Conservation (phyloP, 371 early-diverging fungal genomes). For the Mucor ambiguus region DNA sequence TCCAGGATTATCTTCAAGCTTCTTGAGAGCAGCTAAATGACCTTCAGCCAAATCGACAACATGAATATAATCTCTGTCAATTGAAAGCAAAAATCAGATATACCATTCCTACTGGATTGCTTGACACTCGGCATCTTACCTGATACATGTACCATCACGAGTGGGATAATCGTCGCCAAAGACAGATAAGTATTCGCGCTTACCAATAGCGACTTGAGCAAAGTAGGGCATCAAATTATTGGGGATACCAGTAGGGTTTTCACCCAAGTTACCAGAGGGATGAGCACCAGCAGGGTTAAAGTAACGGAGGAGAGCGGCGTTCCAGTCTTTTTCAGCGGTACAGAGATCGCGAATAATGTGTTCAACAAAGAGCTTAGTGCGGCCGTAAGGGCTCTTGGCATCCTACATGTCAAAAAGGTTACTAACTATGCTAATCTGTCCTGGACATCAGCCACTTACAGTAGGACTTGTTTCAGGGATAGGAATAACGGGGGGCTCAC, state of each 20-base stretch:
- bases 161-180: slow-evolving; percentile 90
- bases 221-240: slow-evolving; percentile 91
- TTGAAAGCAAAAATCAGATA: background rate
- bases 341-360: slow-evolving; percentile 77
- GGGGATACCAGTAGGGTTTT: slow-evolving; percentile 81
- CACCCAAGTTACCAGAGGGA: slow-evolving; percentile 85
- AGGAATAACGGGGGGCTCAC: slow-evolving; percentile 54
- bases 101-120: background rate
- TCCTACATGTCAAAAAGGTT: slow-evolving; percentile 33
- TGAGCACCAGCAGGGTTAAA: slow-evolving; percentile 94
- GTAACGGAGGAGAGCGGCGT: slow-evolving; percentile 80
- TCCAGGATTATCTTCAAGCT: slow-evolving; percentile 56
- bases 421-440: background rate
- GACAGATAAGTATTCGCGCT: slow-evolving; percentile 71
- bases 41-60: slow-evolving; percentile 88
- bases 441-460: slow-evolving; percentile 18
- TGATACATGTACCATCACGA: slow-evolving; percentile 84
- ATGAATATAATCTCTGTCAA: slow-evolving; percentile 83
- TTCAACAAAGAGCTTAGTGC: slow-evolving; percentile 85
- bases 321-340: slow-evolving; percentile 66
- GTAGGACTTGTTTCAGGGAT: slow-evolving; percentile 60
- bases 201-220: slow-evolving; percentile 80
- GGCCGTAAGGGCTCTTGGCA: slow-evolving; percentile 84
- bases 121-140: slow-evolving; percentile 41
- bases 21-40: slow-evolving; percentile 82